Conservation (phyloP, 1,284 basidiomycete species). For the Peniophora sp. region DNA sequence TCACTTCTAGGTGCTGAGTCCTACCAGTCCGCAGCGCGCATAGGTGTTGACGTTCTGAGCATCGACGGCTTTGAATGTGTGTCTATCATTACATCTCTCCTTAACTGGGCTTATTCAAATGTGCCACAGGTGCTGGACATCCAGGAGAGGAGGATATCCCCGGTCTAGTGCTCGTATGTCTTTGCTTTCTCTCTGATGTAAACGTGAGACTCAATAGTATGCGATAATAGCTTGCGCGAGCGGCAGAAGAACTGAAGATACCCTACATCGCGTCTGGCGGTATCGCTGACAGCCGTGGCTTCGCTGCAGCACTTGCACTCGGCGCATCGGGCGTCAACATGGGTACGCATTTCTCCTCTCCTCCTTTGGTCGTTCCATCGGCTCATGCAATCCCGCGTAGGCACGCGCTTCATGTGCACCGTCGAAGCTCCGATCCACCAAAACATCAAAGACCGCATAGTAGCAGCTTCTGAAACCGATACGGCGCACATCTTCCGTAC, state of each 20-base stretch:
- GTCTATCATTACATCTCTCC: slow-evolving; percentile 11
- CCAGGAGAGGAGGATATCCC: slow-evolving; percentile 95
- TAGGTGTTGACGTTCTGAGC: slow-evolving; percentile 81
- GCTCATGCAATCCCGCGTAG: slow-evolving; percentile 22
- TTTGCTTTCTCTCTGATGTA: not conserved
- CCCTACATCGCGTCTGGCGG: slow-evolving; percentile 91
- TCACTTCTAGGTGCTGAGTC: slow-evolving; percentile 1
- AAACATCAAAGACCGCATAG: slow-evolving; percentile 87
- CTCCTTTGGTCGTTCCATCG: slow-evolving; percentile 1
- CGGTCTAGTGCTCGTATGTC: slow-evolving; percentile 73
- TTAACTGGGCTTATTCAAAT: slow-evolving; percentile 1
- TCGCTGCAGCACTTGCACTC: slow-evolving; percentile 76
- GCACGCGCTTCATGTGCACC: slow-evolving; percentile 84
- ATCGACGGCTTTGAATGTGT: slow-evolving; percentile 88
- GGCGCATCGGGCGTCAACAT: slow-evolving; percentile 84
- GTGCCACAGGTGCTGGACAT: slow-evolving; percentile 74
- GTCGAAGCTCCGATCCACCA: slow-evolving; percentile 83
- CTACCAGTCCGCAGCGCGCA: slow-evolving; percentile 58
- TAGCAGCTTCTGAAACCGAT: slow-evolving; percentile 75
- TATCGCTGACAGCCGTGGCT: slow-evolving; percentile 74
- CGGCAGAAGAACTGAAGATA: slow-evolving; percentile 76
- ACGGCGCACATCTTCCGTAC: slow-evolving; percentile 89
- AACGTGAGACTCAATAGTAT: no score
- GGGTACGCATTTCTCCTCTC: slow-evolving; percentile 39
- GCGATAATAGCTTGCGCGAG: slow-evolving; percentile 65